These are phyloP conservation scores for Microcos paniculata DNA, from an alignment of 345 rosid species.

Conservation along the genomic window DNA sequence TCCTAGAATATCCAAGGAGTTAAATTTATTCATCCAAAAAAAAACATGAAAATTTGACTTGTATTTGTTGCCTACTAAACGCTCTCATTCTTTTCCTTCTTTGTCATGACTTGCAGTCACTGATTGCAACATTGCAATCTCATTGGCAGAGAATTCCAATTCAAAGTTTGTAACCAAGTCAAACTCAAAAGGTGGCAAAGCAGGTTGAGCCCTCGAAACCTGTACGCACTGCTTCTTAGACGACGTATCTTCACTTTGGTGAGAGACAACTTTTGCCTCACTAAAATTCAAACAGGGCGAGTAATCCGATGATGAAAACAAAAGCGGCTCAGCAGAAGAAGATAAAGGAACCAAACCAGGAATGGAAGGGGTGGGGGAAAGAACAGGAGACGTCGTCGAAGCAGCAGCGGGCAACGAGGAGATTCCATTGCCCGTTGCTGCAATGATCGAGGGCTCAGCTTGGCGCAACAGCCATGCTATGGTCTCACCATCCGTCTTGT, in stretches of 20 bases:
- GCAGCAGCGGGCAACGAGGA: constrained; percentile 81
- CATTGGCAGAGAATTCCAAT: constrained; percentile 17
- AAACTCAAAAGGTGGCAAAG: constrained; percentile 11
- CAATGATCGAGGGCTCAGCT: constrained; percentile 92
- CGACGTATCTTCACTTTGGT: not conserved
- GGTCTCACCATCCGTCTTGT: constrained; percentile 91
- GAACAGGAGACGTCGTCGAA: constrained; percentile 60
- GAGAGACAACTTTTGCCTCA: not conserved
- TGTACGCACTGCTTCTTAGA: not conserved
- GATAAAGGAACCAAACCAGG: not conserved
- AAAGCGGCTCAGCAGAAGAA: not conserved
- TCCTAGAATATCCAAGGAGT: not conserved
- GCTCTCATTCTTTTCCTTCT: not conserved
- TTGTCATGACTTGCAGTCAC: not conserved
- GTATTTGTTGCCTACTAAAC: not conserved
- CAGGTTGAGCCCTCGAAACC: not conserved
- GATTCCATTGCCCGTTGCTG: constrained; percentile 87
- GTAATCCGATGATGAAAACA: not conserved
- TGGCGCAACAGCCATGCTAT: constrained; percentile 95
- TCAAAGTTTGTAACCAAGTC: constrained; percentile 9
- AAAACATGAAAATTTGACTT: not conserved
- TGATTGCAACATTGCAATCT: constrained; percentile 5
- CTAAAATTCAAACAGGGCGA: not conserved
- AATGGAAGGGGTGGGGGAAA: constrained; percentile 17
- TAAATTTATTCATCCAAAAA: not conserved